Evolutionary conservation across 1,139 yeast species (phyloP), one percentile per base, ranked within the genome.

Genomic region (Geotrichum macrosporum): DNA sequence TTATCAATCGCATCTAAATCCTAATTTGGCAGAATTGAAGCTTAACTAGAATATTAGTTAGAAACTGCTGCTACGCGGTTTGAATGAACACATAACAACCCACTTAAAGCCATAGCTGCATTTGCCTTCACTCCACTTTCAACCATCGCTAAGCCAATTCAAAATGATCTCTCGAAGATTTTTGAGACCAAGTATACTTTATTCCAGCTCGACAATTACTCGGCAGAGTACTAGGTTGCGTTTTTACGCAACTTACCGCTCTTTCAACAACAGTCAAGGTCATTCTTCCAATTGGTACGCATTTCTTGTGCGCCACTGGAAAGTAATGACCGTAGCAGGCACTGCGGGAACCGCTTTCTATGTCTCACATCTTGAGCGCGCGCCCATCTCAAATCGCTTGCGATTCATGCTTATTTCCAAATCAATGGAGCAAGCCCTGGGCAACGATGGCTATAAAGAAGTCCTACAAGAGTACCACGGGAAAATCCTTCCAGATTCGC

Each of bases 331-430:
- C 3, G 33, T 36, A 3, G 37, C 30, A 10, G 44, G 32, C 10
- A 33, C 42, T 20, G 49, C 21, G 15, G 18, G 40, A 4, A 29
- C 40, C 13, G 39, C 24, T 1, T 48, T 45, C 34, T 35, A 45
- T 13, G 43, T 22, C n/a, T 32, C 81, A 42, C 80, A 88, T 60
- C 68, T 85, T 33, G 84, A 88, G 53, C 76, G 76, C 54, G 96
- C 96, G 0, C 97, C 97, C 1, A 81, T 82, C 32, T 81, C 95
- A 1, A 78, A 80, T 22, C 71, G 98, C 45, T 68, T 67, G 29
- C 71, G 97, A 52, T 77, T 88, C 57, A 75, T 89, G 61, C 77
- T 89, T 75, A 72, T 86, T 1, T 83, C 92, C 2, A 75, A 75
- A 47, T 75, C 80, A 69, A 54, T 83, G 22, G 97, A 89, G 61